These are phyloP conservation scores for Colletotrichum liriopes DNA, from an alignment of 2,329 filamentous ascomycete species.

Conservation along the genomic window DNA sequence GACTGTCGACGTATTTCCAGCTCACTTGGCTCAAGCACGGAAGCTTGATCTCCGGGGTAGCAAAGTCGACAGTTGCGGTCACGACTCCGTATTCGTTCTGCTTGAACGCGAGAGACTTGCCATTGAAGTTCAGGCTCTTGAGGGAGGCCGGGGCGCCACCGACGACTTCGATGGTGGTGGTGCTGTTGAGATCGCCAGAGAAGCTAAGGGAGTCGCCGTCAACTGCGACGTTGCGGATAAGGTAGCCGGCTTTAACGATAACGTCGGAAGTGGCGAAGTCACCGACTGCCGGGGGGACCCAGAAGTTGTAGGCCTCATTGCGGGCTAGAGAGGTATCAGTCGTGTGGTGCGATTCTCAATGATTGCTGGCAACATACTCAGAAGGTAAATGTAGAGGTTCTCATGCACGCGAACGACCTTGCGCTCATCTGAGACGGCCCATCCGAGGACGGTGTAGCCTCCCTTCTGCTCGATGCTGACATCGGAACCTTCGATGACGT, in stretches of 20 bases:
- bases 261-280: conserved; percentile 45
- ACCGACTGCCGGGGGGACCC: conserved; percentile 43
- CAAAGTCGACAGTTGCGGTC: conserved; percentile 43
- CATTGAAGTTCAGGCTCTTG: conserved; percentile 44
- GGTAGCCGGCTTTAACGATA: conserved; percentile 47
- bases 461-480: conserved; percentile 33
- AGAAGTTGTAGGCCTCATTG: conserved; percentile 48
- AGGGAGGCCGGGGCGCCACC: conserved; percentile 44
- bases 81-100: conserved; percentile 43
- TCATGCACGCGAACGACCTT: conserved; percentile 39
- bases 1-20: conserved; percentile 45
- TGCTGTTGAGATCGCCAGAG: conserved; percentile 46
- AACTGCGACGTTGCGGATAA: conserved; percentile 43
- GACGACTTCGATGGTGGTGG: conserved; percentile 45
- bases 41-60: conserved; percentile 38
- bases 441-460: conserved; percentile 40
- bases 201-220: conserved; percentile 45
- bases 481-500: conserved; percentile 37
- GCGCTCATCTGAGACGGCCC: conserved; percentile 41
- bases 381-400: conserved; percentile 37
- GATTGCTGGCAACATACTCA: conserved; percentile 49
- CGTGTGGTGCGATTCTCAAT: background rate
- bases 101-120: conserved; percentile 39
- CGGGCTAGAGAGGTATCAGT: conserved; percentile 38
- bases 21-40: conserved; percentile 32